A percentile compares a stretch with the other conserved stretches of the same genome.
Evolutionary conservation across 495 filamentous ascomycete species (phyloP).

Genomic region (Penicillium paradoxum): DNA sequence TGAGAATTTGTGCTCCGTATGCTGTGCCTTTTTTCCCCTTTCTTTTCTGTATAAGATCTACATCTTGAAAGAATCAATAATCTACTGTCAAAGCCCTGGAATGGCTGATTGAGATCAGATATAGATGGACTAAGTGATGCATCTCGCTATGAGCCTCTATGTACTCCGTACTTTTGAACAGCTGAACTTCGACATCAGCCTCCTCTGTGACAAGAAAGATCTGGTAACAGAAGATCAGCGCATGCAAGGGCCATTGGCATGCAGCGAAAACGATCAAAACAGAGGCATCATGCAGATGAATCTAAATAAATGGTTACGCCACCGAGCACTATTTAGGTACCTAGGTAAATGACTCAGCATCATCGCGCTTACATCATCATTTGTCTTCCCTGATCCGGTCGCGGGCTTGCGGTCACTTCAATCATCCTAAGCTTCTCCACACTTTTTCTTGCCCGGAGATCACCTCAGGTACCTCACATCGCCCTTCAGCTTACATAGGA

Average conservation of each 20-base stretch:
- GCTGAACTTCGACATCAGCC: background rate
- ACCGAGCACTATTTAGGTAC: background rate
- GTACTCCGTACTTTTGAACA: too few relatives aligned
- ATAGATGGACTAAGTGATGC: too few relatives aligned
- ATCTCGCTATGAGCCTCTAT: too few relatives aligned
- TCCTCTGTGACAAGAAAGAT: background rate
- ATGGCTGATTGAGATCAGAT: too few relatives aligned
- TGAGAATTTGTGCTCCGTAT: too few relatives aligned
- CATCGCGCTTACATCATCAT: constrained; percentile 11
- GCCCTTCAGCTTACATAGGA: background rate
- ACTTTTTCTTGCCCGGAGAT: background rate
- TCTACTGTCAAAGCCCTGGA: too few relatives aligned
- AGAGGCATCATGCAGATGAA: background rate
- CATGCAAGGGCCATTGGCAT: background rate
- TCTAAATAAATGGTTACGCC: background rate
- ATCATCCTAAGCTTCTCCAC: background rate
- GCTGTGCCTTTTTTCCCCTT: too few relatives aligned
- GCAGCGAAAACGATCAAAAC: background rate
- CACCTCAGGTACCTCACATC: background rate
- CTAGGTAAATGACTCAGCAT: constrained; percentile 6
- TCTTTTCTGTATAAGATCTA: too few relatives aligned
- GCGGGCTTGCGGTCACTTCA: background rate
- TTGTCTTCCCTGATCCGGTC: constrained; percentile 3
- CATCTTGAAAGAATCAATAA: too few relatives aligned
- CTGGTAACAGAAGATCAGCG: background rate